Evolutionary conservation across 257 asterid genomes (phyloP).

Genomic region (Solanum sparsipilum): DNA sequence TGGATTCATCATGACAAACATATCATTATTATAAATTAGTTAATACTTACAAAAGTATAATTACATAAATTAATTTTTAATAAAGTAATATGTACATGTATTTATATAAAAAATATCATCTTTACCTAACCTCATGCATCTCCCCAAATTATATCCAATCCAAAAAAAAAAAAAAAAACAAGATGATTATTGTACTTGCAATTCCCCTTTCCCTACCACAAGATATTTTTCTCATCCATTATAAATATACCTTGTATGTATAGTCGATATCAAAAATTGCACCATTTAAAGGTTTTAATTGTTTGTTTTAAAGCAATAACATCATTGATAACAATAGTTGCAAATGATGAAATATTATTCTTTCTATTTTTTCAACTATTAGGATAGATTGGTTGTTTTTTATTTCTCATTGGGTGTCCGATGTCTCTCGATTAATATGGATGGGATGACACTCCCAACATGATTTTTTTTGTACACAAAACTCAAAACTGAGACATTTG

Average conservation of each 20-base stretch:
- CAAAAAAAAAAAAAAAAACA: background rate
- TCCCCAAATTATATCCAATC: background rate
- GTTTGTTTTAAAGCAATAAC: background rate
- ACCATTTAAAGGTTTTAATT: background rate
- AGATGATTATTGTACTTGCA: background rate
- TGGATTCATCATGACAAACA: constrained; percentile 18
- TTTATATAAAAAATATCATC: background rate
- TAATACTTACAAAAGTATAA: background rate
- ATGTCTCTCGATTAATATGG: background rate
- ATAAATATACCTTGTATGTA: background rate
- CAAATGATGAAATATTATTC: background rate
- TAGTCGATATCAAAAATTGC: background rate
- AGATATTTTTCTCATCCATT: background rate
- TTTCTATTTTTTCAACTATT: background rate
- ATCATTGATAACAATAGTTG: background rate
- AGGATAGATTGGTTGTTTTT: background rate
- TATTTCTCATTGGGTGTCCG: too few species aligned
- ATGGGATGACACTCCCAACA: fast-evolving
- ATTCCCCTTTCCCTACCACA: background rate
- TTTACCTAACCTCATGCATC: background rate
- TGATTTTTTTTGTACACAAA: fast-evolving
- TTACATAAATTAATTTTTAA: background rate
- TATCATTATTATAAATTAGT: background rate
- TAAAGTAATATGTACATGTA: background rate
- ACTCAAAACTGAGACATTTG: fast-evolving